Conservation (phyloP, 768 basidiomycete species). For the Dentipellis sp. region DNA sequence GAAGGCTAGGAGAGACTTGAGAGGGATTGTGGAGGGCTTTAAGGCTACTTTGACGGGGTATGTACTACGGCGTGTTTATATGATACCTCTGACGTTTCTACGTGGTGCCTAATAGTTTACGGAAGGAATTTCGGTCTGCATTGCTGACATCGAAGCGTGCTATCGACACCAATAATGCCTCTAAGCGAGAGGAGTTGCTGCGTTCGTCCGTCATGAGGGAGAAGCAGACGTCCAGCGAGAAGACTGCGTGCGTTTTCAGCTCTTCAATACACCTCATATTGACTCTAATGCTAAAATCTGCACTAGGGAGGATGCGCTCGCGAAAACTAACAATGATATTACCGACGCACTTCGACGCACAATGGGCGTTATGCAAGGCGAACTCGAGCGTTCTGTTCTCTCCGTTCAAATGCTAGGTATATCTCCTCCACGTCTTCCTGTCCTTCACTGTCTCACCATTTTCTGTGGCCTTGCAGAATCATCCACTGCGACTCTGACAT, state of each 20-base stretch:
- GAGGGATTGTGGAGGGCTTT: slow-evolving; percentile 40
- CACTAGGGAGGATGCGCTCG: slow-evolving; percentile 71
- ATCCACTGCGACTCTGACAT: slow-evolving; percentile 68
- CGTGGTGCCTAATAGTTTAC: slow-evolving; percentile 31
- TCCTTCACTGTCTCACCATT: background rate
- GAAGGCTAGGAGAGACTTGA: slow-evolving; percentile 39
- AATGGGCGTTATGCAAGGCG: slow-evolving; percentile 78
- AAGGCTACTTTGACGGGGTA: slow-evolving; percentile 42
- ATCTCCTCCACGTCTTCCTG: slow-evolving; percentile 8
- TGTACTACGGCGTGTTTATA: slow-evolving; percentile 11
- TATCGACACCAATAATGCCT: slow-evolving; percentile 52
- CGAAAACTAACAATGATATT: slow-evolving; percentile 84
- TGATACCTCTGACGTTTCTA: background rate
- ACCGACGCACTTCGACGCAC: slow-evolving; percentile 85
- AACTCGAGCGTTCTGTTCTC: slow-evolving; percentile 84
- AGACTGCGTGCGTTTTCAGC: slow-evolving; percentile 42
- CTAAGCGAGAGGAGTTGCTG: slow-evolving; percentile 64
- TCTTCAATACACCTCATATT: no score
- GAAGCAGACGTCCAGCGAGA: slow-evolving; percentile 43
- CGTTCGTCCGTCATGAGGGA: slow-evolving; percentile 39
- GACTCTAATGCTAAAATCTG: background rate
- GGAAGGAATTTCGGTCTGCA: slow-evolving; percentile 57
- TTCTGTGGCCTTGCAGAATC: slow-evolving; percentile 41
- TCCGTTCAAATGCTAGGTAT: slow-evolving; percentile 78
- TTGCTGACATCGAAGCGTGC: slow-evolving; percentile 63